These are phyloP conservation scores for Dioscorea dumetorum DNA, from an alignment of 106 monocot genomes.

Conservation along the genomic window DNA sequence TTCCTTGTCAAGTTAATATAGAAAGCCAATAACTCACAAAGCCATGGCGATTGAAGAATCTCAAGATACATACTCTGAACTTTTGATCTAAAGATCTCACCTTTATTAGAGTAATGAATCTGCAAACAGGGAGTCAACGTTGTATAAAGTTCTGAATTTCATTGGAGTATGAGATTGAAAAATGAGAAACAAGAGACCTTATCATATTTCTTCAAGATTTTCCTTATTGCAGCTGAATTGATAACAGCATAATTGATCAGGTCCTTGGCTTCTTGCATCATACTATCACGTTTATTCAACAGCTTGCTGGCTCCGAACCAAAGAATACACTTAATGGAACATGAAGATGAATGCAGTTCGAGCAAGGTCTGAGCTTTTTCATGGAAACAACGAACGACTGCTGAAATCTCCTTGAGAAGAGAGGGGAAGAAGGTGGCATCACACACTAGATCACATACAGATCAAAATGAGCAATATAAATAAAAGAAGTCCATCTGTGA, in stretches of 20 bases:
- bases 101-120: constrained; percentile 86
- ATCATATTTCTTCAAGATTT: constrained; percentile 91
- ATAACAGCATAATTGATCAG: constrained; percentile 83
- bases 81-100: constrained; percentile 56
- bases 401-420: constrained; percentile 70
- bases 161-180: too few relatives aligned
- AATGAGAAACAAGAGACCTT: constrained; percentile 31
- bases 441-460: constrained; percentile 44
- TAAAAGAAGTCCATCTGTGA: too few relatives aligned
- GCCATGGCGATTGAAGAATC: constrained; percentile 91
- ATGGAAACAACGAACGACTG: constrained; percentile 68
- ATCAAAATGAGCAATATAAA: background rate
- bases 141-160: too few relatives aligned
- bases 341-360: constrained; percentile 60
- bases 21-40: constrained; percentile 77
- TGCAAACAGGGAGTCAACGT: constrained; percentile 4
- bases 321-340: constrained; percentile 43
- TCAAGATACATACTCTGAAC: constrained; percentile 72
- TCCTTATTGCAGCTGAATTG: constrained; percentile 75
- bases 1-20: constrained; percentile 56
- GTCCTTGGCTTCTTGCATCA: constrained; percentile 65
- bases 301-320: constrained; percentile 26
- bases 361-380: constrained; percentile 54
- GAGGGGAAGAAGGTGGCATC: constrained; percentile 87
- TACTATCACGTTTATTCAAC: constrained; percentile 16